Percentiles rank a stretch among this genome's conserved stretches.
Conservation (phyloP, 2,329 filamentous ascomycete species). For the Furcasterigmium sp. region DNA sequence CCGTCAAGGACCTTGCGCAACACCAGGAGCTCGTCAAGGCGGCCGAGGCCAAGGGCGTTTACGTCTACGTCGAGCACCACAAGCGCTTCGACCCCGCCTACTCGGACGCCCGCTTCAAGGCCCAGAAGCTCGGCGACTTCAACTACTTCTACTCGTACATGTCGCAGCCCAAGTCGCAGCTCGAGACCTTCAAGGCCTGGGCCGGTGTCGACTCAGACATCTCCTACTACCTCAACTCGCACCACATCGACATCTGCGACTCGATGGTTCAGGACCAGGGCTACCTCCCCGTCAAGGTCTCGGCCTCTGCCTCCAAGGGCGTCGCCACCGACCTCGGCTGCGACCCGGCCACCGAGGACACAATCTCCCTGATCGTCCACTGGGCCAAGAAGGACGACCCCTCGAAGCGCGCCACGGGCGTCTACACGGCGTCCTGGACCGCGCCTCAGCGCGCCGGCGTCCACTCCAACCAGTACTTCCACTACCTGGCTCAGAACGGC, state of each 20-base stretch:
- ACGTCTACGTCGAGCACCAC: constrained; percentile 93
- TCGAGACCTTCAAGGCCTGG: constrained; percentile 94
- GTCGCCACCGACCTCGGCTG: constrained; percentile 77
- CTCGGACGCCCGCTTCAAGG: constrained; percentile 76
- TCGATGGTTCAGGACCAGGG: constrained; percentile 74
- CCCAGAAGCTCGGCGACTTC: constrained; percentile 79
- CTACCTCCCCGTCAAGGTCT: constrained; percentile 73
- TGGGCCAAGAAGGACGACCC: constrained; percentile 72
- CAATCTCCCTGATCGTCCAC: constrained; percentile 83
- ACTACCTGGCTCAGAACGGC: constrained; percentile 80
- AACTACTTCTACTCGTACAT: constrained; percentile 99
- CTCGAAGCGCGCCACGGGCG: constrained; percentile 71
- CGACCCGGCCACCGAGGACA: constrained; percentile 78
- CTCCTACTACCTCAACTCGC: constrained; percentile 91
- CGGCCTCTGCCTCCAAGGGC: constrained; percentile 71
- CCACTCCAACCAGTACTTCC: constrained; percentile 97
- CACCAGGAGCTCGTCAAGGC: constrained; percentile 72
- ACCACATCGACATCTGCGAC: constrained; percentile 90
- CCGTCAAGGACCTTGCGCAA: constrained; percentile 76
- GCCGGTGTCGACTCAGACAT: constrained; percentile 90
- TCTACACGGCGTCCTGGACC: constrained; percentile 94
- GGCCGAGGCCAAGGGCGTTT: constrained; percentile 69
- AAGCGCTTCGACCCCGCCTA: constrained; percentile 95
- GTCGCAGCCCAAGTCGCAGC: constrained; percentile 85
- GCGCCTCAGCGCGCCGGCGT: constrained; percentile 88